phyloP scores from a whole-genome alignment of 2,329 filamentous ascomycete species.

The Bipolaris cookei region DNA sequence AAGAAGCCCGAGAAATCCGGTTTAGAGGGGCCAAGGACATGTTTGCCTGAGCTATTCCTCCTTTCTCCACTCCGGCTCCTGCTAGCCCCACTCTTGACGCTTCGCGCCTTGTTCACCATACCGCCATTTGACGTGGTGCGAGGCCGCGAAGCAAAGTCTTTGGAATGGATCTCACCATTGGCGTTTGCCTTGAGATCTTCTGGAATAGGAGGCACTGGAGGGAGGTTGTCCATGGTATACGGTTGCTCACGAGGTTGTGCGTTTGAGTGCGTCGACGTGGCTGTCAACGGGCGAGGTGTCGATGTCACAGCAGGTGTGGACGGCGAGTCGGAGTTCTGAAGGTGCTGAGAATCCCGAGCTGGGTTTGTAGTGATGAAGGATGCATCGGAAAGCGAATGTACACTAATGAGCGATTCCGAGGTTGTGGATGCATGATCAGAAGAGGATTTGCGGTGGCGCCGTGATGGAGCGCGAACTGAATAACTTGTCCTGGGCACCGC shows the following conservation, averaged over 20 bases:
- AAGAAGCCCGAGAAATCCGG: slow-evolving; percentile 44
- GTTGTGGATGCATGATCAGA: slow-evolving; percentile 58
- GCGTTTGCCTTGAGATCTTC: slow-evolving; percentile 24
- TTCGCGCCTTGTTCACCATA: slow-evolving; percentile 31
- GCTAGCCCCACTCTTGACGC: slow-evolving; percentile 33
- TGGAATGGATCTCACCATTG: slow-evolving; percentile 17
- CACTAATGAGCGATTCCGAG: slow-evolving; percentile 74
- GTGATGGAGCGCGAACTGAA: slow-evolving; percentile 32
- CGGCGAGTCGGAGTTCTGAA: not conserved
- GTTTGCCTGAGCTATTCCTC: slow-evolving; percentile 18
- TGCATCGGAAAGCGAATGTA: slow-evolving; percentile 71
- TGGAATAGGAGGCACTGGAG: slow-evolving; percentile 46
- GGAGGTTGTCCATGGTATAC: slow-evolving; percentile 29
- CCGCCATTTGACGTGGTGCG: slow-evolving; percentile 32
- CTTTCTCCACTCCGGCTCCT: slow-evolving; percentile 29
- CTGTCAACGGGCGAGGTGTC: slow-evolving; percentile 26
- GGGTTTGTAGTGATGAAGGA: slow-evolving; percentile 52
- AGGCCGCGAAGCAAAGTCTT: slow-evolving; percentile 25
- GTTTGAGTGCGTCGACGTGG: slow-evolving; percentile 12
- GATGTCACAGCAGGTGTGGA: slow-evolving; percentile 33
- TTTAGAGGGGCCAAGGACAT: slow-evolving; percentile 12
- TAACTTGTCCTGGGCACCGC: slow-evolving; percentile 41
- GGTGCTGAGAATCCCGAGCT: slow-evolving; percentile 1
- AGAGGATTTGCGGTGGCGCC: slow-evolving; percentile 50
- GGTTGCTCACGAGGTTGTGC: slow-evolving; percentile 12